Base-by-base conservation (phyloP, 2,329 filamentous ascomycete genomes). In the Microthyrium microscopicum region DNA sequence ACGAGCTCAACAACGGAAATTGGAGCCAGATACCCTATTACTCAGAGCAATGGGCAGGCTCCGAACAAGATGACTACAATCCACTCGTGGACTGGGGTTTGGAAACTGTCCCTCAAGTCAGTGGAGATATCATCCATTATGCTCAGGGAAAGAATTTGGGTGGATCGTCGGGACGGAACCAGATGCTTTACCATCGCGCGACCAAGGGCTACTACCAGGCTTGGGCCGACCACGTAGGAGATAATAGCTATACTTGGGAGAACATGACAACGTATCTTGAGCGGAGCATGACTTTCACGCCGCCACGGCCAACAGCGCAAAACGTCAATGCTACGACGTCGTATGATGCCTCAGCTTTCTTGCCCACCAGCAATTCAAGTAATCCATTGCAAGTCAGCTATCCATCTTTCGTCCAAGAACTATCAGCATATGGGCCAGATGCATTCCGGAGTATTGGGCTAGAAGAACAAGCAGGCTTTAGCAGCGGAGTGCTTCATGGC, bases 171-270 rank as follows among this genome's bases (percentile, higher is more conserved):
- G 25, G n/a, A 6, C 16, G 35, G 7, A 35, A 37, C 15, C 26
- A 28, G 12, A 28, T 37, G 24, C 19, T 34, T 11, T 37, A 35
- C 15, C 30, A 33, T n/a, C 35, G 31, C 5, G 30, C 18, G 12
- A 33, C 30, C 8, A 16, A 26, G 5, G 30, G 31, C 18, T 37
- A 21, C 6, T 37, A 37, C 20, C 29, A 47, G 49, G 24, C 44
- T 20, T 53, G 48, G 51, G 48, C 49, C 1, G 41, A 52, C 21
- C 9, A 41, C 0, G 47, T 54, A 2, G 49, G 42, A 4, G 52
- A 55, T 29, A 33, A 46, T n/a, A 46, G 40, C 26, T 54, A 46
- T 33, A 44, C 37, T 1, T 54, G 44, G 24, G 46, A 50, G 6
- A 44, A 42, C 6, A 7, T 53, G 3, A 37, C 46, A 2, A 44